phyloP scores from a whole-genome alignment of 805 yeast genomes.

The Hyphopichia homilentoma region DNA sequence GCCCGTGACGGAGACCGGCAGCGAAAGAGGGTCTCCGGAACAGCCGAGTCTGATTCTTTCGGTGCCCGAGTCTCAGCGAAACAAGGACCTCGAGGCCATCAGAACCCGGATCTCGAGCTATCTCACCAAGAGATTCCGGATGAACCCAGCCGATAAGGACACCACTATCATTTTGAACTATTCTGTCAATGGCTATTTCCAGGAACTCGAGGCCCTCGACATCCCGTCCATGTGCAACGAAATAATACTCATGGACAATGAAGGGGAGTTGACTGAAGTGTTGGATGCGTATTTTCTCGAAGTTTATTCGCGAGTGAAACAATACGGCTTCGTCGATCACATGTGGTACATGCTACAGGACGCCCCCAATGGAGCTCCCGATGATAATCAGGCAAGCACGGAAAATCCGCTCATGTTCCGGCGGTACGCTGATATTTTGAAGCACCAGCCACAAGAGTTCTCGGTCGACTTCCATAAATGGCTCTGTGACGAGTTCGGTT shows the following conservation, averaged over 20 bases:
- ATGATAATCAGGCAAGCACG: too few relatives aligned
- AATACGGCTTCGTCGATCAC: conserved; percentile 12
- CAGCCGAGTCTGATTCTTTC: background rate
- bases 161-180: conserved; percentile 11
- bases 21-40: background rate
- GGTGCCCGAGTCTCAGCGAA: background rate
- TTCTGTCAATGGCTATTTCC: conserved; percentile 14
- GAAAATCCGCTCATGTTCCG: too few relatives aligned
- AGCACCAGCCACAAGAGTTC: too few relatives aligned
- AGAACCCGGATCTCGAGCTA: background rate
- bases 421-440: conserved; percentile 17
- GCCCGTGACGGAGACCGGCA: background rate
- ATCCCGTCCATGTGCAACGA: conserved; percentile 7
- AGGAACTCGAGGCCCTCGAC: conserved; percentile 9
- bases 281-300: conserved; percentile 13
- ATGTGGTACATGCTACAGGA: conserved; percentile 1
- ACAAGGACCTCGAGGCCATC: background rate
- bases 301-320: conserved; percentile 13
- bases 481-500: too few relatives aligned
- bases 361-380: conserved; percentile 2
- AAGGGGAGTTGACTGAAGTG: conserved; percentile 7
- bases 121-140: background rate
- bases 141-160: conserved; percentile 6
- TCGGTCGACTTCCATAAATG: too few relatives aligned
- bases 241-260: conserved; percentile 7